Conservation (phyloP, 2,329 filamentous ascomycete species). For the Cladophialophora psammophila region DNA sequence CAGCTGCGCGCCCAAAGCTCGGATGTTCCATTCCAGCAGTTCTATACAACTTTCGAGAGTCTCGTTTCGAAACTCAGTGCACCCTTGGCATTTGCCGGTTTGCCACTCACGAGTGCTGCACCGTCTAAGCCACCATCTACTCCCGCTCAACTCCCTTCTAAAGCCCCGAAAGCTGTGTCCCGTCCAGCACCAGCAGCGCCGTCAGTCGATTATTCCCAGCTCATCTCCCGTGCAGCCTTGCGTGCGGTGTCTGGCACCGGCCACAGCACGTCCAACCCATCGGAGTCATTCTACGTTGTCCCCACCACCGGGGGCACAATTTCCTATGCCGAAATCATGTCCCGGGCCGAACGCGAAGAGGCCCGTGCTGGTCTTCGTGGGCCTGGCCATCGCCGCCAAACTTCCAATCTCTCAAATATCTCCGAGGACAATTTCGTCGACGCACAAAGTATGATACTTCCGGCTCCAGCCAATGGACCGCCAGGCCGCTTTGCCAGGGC, state of each 20-base stretch:
- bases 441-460: slow-evolving; percentile 69
- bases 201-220: slow-evolving; percentile 77
- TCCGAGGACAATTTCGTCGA: slow-evolving; percentile 90
- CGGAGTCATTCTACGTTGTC: slow-evolving; percentile 89
- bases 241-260: slow-evolving; percentile 75
- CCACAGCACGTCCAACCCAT: slow-evolving; percentile 64
- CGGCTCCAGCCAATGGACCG: slow-evolving; percentile 45
- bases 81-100: slow-evolving; percentile 88
- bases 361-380: slow-evolving; percentile 42
- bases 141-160: slow-evolving; percentile 15
- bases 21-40: slow-evolving; percentile 85
- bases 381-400: slow-evolving; percentile 41
- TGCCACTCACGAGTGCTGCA: slow-evolving; percentile 70
- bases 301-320: slow-evolving; percentile 89
- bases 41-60: slow-evolving; percentile 90
- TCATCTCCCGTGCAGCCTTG: slow-evolving; percentile 86
- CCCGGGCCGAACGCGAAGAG: slow-evolving; percentile 55
- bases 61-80: slow-evolving; percentile 89
- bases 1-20: slow-evolving; percentile 43
- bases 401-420: slow-evolving; percentile 62
- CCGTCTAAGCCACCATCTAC: slow-evolving; percentile 29
- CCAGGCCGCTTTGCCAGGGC: slow-evolving; percentile 33
- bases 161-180: slow-evolving; percentile 24
- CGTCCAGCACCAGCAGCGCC: slow-evolving; percentile 38
- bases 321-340: slow-evolving; percentile 89